These are phyloP conservation scores for Salix exigua DNA, from an alignment of 345 rosid genomes.

Conservation along the genomic window DNA sequence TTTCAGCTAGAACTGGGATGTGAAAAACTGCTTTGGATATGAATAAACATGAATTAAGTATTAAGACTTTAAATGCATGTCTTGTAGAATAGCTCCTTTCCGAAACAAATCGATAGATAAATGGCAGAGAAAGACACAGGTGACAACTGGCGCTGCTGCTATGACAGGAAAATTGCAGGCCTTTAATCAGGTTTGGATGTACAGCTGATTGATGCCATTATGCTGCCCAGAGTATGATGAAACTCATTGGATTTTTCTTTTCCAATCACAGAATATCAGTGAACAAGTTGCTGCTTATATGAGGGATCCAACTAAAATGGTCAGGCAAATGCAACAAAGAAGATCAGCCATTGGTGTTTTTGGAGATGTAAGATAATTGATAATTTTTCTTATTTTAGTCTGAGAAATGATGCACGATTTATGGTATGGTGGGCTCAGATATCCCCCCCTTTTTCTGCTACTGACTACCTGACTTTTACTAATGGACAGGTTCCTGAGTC, in stretches of 20 bases:
- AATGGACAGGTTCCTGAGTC: slow-evolving; percentile 32
- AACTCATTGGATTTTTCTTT: slow-evolving; percentile 18
- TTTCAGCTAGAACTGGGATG: not conserved
- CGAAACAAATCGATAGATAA: slow-evolving; percentile 84
- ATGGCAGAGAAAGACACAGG: slow-evolving; percentile 92
- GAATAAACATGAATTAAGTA: not conserved
- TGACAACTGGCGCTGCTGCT: slow-evolving; percentile 90
- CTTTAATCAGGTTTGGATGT: slow-evolving; percentile 78
- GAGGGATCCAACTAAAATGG: slow-evolving; percentile 96
- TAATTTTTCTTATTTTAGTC: not conserved
- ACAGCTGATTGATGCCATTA: not conserved
- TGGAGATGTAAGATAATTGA: slow-evolving; percentile 56
- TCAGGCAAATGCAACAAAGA: slow-evolving; percentile 90
- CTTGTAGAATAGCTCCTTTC: slow-evolving; percentile 65
- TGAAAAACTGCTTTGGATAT: not conserved
- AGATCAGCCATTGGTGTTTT: slow-evolving; percentile 61
- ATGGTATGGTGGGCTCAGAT: not conserved
- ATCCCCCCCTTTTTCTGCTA: not conserved
- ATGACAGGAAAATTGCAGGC: slow-evolving; percentile 78
- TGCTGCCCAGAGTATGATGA: not conserved
- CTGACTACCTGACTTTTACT: slow-evolving; percentile 15
- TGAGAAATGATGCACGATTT: not conserved
- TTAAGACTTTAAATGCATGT: slow-evolving; percentile 9
- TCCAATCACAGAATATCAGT: slow-evolving; percentile 60
- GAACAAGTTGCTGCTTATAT: slow-evolving; percentile 82